Percentiles rank a stretch among this genome's conserved stretches.
phyloP scores from a whole-genome alignment of 2,329 filamentous ascomycete genomes.

The Erysiphe neolycopersici region DNA sequence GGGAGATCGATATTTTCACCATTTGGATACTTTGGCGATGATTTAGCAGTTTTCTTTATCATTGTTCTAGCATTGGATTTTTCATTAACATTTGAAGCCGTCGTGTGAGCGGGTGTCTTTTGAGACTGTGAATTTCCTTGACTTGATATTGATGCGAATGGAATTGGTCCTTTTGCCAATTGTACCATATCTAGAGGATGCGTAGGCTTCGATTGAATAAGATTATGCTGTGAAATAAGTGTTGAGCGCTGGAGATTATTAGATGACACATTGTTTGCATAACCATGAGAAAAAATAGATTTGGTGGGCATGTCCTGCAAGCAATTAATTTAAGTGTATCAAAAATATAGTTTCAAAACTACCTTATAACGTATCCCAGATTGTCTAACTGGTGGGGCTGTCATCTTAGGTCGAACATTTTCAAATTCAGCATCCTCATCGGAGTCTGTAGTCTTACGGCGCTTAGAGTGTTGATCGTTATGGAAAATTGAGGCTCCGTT shows the following conservation, averaged over 20 bases:
- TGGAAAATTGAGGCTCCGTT: conserved; percentile 35
- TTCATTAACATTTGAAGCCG: conserved; percentile 14
- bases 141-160: conserved; percentile 50
- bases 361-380: conserved; percentile 30
- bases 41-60: conserved; percentile 32
- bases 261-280: conserved; percentile 27
- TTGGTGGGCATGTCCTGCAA: conserved; percentile 32
- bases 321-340: conserved; percentile 14
- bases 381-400: conserved; percentile 63
- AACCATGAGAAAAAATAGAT: conserved; percentile 31
- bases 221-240: conserved; percentile 38
- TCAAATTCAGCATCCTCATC: conserved; percentile 38
- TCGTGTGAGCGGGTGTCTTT: conserved; percentile 42
- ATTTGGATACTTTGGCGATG: conserved; percentile 66
- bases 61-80: conserved; percentile 31
- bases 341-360: not conserved
- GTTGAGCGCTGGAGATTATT: conserved; percentile 24
- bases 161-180: conserved; percentile 66
- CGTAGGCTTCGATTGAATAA: conserved; percentile 29
- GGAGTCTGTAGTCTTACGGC: conserved; percentile 50
- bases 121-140: conserved; percentile 21
- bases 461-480: conserved; percentile 38
- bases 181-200: conserved; percentile 68
- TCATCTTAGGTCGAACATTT: conserved; percentile 35
- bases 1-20: conserved; percentile 79